phyloP scores from a whole-genome alignment of 148 eudicot genomes.

The Fallopia convolvulus region DNA sequence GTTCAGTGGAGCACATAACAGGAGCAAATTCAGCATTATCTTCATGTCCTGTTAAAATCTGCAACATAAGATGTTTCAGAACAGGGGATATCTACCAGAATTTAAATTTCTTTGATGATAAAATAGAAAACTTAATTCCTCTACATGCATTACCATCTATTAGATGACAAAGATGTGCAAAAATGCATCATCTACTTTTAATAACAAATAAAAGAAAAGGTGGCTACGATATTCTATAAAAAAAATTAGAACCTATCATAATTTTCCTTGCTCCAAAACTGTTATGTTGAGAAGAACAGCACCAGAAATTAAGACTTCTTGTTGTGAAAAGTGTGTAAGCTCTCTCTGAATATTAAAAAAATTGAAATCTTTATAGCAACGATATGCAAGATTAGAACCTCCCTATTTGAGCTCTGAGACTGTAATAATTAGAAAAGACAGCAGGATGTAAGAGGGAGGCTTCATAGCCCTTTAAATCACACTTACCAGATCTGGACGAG shows the following conservation, averaged over 20 bases:
- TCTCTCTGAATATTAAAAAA: background rate
- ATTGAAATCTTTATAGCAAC: background rate
- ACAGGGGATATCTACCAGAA: background rate
- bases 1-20: conserved; percentile 79
- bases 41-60: conserved; percentile 79
- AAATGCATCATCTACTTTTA: background rate
- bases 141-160: background rate
- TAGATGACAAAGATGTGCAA: background rate
- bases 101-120: background rate
- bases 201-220: background rate
- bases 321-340: background rate
- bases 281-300: background rate
- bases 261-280: background rate
- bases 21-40: conserved; percentile 90
- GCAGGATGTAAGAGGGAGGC: background rate
- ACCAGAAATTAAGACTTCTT: background rate
- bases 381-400: background rate
- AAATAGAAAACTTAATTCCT: background rate
- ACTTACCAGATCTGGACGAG: conserved; percentile 87
- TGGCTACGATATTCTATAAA: background rate
- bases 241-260: background rate
- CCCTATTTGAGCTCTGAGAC: background rate
- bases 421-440: background rate
- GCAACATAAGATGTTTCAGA: conserved; percentile 22
- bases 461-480: conserved; percentile 6